Evolutionary conservation across 2,329 filamentous ascomycete species (phyloP).

Genomic region (Zarea fungicola): DNA sequence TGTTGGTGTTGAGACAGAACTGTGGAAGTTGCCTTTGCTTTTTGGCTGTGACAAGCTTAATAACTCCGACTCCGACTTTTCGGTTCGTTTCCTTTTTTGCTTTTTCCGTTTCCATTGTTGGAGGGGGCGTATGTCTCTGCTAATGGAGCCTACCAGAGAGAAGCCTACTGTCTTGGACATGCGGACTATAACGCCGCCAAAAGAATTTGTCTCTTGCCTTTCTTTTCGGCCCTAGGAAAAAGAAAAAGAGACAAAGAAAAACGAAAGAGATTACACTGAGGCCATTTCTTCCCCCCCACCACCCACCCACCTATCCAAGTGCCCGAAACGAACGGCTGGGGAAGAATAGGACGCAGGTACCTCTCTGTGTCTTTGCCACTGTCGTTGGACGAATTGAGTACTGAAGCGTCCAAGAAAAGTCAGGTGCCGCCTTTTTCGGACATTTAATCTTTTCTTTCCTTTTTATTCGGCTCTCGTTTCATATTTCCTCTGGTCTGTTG

Average conservation of each 20-base stretch:
- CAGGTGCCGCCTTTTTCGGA: too few relatives aligned
- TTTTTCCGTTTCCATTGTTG: too few relatives aligned
- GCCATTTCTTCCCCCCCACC: neutral
- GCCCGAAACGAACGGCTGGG: constrained; percentile 6
- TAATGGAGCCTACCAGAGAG: neutral
- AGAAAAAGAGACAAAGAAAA: neutral
- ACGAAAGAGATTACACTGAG: neutral
- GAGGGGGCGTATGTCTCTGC: neutral
- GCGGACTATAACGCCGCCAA: neutral
- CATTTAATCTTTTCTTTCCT: too few relatives aligned
- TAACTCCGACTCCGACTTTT: neutral
- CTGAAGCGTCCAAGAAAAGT: too few relatives aligned
- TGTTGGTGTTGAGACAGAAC: too few relatives aligned
- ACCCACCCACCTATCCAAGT: neutral
- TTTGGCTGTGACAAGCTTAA: neutral
- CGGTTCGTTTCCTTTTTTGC: neutral
- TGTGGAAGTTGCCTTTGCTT: neutral
- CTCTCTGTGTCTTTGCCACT: neutral
- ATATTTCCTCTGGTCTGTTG: too few relatives aligned
- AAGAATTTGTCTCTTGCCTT: neutral
- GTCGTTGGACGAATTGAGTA: too few relatives aligned
- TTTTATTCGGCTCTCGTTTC: too few relatives aligned
- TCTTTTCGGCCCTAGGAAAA: neutral
- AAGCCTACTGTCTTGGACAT: constrained; percentile 1
- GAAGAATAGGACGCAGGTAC: neutral